phyloP scores from a whole-genome alignment of 306 rosid genomes.

The Quercus cerris region DNA sequence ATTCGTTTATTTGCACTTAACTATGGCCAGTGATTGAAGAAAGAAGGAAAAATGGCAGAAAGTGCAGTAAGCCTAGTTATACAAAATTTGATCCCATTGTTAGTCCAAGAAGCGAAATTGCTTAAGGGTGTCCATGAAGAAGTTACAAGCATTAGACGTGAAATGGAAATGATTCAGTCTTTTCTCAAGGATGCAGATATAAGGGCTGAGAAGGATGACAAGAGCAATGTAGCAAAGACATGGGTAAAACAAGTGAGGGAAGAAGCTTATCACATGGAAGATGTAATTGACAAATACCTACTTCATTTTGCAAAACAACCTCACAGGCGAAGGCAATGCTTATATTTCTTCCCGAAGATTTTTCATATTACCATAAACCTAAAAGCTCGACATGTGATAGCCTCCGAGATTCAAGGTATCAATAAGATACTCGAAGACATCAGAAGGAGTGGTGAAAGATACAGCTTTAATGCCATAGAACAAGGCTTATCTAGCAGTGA shows the following conservation, averaged over 20 bases:
- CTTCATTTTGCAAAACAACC: background rate
- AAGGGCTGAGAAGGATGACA: background rate
- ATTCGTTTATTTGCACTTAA: too few species aligned
- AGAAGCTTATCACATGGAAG: conserved; percentile 9
- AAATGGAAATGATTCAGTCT: background rate
- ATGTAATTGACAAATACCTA: conserved; percentile 4
- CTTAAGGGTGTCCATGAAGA: background rate
- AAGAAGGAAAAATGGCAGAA: conserved; percentile 9
- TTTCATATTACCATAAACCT: too few species aligned
- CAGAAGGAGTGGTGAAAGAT: background rate
- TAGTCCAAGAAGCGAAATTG: background rate
- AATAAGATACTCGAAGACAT: background rate
- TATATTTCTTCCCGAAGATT: too few species aligned
- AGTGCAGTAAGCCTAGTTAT: background rate
- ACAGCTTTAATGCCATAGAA: background rate
- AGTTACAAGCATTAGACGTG: background rate
- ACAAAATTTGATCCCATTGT: background rate
- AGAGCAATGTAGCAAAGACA: background rate
- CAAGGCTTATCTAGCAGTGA: too few species aligned
- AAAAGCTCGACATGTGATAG: background rate
- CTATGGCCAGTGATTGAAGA: too few species aligned
- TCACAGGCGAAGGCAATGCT: background rate
- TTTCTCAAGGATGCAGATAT: conserved; percentile 1
- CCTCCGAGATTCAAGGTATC: background rate
- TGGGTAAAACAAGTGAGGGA: conserved; percentile 14